Percentiles rank a stretch among this genome's conserved stretches.
Conservation (phyloP, 441 rosid species). For the Adansonia grandidieri region DNA sequence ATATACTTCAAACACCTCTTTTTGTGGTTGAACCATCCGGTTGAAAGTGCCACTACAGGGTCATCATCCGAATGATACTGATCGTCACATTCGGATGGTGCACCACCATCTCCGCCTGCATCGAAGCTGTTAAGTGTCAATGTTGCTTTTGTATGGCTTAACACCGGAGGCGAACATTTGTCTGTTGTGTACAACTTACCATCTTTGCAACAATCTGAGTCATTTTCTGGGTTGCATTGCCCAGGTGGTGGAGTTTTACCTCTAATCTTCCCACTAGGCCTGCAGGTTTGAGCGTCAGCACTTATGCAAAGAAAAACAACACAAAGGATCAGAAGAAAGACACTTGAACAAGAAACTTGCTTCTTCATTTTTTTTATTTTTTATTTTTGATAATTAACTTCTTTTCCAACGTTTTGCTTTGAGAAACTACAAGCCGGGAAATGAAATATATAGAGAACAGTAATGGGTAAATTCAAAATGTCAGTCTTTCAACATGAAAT, state of each 20-base stretch:
- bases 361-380: background rate
- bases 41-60: slow-evolving; percentile 23
- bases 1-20: slow-evolving; percentile 35
- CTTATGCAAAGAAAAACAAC: background rate
- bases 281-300: slow-evolving; percentile 32
- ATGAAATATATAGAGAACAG: too few species aligned
- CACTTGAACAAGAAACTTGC: too few species aligned
- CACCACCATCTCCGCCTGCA: slow-evolving; percentile 21
- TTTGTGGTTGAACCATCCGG: slow-evolving; percentile 40
- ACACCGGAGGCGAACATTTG: slow-evolving; percentile 12
- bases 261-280: slow-evolving; percentile 21
- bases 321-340: background rate
- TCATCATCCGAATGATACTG: slow-evolving; percentile 21
- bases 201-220: slow-evolving; percentile 17
- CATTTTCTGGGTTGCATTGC: slow-evolving; percentile 26
- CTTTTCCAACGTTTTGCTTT: too few species aligned
- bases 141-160: slow-evolving; percentile 20
- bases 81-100: background rate
- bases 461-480: too few species aligned
- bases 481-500: too few species aligned
- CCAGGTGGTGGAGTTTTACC: slow-evolving; percentile 33
- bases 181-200: slow-evolving; percentile 15
- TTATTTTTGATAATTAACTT: background rate
- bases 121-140: slow-evolving; percentile 23
- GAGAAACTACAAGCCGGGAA: too few species aligned